phyloP scores from a whole-genome alignment of 1,284 basidiomycete genomes.

The Ustilago loliicola region DNA sequence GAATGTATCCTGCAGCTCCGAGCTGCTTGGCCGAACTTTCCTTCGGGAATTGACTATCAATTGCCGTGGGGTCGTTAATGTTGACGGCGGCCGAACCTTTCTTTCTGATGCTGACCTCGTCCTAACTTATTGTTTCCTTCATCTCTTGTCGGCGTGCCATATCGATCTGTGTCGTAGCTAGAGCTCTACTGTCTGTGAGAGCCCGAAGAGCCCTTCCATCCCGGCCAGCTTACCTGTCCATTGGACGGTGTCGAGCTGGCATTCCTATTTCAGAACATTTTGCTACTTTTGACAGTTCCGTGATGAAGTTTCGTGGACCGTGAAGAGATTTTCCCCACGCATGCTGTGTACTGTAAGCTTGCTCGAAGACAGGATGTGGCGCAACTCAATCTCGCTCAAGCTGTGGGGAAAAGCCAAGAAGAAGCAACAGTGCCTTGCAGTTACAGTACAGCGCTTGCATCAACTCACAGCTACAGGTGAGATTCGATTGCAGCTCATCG shows the following conservation, averaged over 20 bases:
- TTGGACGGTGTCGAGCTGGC: too few species aligned
- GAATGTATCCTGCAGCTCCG: neutral
- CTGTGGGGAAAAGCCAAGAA: neutral
- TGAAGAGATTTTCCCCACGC: too few species aligned
- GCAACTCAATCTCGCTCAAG: neutral
- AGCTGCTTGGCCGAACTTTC: conserved; percentile 1
- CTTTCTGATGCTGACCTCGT: neutral
- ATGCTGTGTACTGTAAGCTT: too few species aligned
- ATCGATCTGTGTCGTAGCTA: too few species aligned
- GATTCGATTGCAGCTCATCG: neutral
- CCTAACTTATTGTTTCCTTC: neutral
- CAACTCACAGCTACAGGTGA: neutral
- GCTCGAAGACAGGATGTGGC: neutral
- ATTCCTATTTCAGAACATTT: too few species aligned
- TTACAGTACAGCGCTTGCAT: too few species aligned
- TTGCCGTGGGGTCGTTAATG: neutral
- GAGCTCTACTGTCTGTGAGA: too few species aligned
- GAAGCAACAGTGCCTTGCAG: neutral
- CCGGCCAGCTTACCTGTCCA: too few species aligned
- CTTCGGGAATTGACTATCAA: neutral
- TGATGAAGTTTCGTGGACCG: too few species aligned
- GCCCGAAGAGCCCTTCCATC: too few species aligned
- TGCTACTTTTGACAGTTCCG: too few species aligned
- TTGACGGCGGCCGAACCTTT: neutral
- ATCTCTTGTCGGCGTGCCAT: neutral